These are phyloP conservation scores for Neostapfia colusana DNA, from an alignment of 176 grass and related monocot genomes.

Conservation along the genomic window DNA sequence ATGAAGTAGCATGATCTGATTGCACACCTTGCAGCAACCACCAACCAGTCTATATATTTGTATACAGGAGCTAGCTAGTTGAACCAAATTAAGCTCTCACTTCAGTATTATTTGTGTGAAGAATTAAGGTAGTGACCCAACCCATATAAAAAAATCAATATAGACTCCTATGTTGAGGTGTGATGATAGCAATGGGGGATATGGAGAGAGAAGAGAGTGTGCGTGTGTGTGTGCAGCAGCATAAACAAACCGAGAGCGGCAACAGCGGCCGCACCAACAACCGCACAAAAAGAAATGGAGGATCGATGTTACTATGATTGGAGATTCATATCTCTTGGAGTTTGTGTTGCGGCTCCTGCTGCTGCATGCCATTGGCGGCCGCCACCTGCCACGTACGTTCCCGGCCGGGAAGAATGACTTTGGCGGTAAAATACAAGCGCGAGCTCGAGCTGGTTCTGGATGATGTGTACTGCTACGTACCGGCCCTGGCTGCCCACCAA, in stretches of 20 bases:
- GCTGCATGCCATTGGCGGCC: constrained; percentile 53
- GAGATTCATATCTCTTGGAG: constrained; percentile 63
- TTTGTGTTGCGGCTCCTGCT: constrained; percentile 32
- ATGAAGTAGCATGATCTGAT: too few species aligned
- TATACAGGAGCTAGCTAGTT: background rate
- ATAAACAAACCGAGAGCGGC: constrained; percentile 46
- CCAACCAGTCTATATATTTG: background rate
- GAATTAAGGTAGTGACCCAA: constrained; percentile 27
- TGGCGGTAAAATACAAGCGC: constrained; percentile 31
- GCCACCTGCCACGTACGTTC: constrained; percentile 31
- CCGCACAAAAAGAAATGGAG: constrained; percentile 56
- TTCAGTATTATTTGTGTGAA: background rate
- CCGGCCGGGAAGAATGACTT: background rate
- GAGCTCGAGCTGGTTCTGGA: background rate
- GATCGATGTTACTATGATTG: constrained; percentile 67
- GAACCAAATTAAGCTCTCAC: constrained; percentile 19
- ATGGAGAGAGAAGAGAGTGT: constrained; percentile 39
- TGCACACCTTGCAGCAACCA: too few species aligned
- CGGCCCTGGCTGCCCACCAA: constrained; percentile 15
- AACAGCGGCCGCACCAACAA: constrained; percentile 42
- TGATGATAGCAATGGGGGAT: constrained; percentile 40
- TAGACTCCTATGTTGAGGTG: constrained; percentile 33
- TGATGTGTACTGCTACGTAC: constrained; percentile 3
- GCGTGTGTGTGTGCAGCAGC: background rate
- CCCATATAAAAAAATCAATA: background rate